Evolutionary conservation across 352 stramenopile species (phyloP).

Genomic region (Globisporangium uncinulatum): DNA sequence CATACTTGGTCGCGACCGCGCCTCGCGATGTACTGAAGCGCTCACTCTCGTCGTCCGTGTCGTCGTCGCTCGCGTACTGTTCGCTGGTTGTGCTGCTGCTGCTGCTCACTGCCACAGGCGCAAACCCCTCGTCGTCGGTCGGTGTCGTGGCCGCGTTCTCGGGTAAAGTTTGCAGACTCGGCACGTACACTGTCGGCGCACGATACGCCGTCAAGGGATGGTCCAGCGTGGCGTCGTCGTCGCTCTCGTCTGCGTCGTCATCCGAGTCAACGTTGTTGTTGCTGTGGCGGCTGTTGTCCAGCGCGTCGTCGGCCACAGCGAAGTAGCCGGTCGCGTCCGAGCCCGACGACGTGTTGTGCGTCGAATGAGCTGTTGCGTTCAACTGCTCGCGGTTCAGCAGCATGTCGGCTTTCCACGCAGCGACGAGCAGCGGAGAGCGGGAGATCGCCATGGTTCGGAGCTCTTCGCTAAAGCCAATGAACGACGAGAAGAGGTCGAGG

Average conservation of each 20-base stretch:
- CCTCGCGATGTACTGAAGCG: constrained; percentile 8
- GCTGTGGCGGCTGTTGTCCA: background rate
- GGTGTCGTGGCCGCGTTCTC: background rate
- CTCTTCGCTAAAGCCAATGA: constrained; percentile 39
- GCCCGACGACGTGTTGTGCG: background rate
- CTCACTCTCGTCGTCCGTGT: constrained; percentile 4
- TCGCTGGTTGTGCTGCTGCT: background rate
- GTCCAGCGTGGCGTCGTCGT: constrained; percentile 2
- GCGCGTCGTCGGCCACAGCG: background rate
- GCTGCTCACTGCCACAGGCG: background rate
- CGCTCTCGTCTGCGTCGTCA: constrained; percentile 8
- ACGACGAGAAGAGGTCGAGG: constrained; percentile 28
- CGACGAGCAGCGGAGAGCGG: constrained; percentile 13
- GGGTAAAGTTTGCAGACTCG: constrained; percentile 1
- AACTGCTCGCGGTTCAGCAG: constrained; percentile 5
- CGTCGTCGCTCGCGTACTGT: background rate
- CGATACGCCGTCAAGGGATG: background rate
- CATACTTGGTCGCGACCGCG: constrained; percentile 1
- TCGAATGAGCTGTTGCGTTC: background rate
- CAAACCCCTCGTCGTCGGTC: background rate
- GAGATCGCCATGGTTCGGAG: constrained; percentile 16
- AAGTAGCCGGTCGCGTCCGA: background rate
- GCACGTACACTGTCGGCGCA: constrained; percentile 9
- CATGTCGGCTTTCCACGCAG: constrained; percentile 16
- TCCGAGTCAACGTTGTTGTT: background rate